A percentile compares a stretch with the other conserved stretches of the same genome.
Evolutionary conservation across 441 rosid genomes (phyloP).

Genomic region (Raphanus hybrid): DNA sequence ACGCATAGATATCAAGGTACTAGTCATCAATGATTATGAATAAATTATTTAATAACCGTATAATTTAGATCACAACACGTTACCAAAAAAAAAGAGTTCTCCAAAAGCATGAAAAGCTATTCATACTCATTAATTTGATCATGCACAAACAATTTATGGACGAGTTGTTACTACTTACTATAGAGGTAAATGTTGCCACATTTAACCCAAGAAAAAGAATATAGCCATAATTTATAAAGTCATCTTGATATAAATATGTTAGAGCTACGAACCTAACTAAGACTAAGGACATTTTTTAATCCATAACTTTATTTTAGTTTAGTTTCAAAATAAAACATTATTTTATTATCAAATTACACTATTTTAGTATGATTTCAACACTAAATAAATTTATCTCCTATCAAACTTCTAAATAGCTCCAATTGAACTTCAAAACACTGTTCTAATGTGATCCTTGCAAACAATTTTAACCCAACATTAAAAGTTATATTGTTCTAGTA

Average conservation of each 20-base stretch:
- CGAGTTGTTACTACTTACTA: background rate
- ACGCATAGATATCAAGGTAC: background rate
- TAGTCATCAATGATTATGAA: background rate
- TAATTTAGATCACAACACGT: background rate
- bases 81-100: background rate
- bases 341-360: no score
- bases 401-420: no score
- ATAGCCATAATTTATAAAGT: constrained; percentile 17
- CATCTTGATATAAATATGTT: constrained; percentile 10
- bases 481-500: no score
- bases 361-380: no score
- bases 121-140: background rate
- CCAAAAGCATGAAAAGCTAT: background rate
- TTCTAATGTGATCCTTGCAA: no score
- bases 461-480: no score
- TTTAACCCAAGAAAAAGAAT: background rate
- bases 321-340: no score
- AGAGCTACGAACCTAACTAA: constrained; percentile 14
- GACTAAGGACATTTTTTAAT: no score
- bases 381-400: no score
- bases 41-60: background rate
- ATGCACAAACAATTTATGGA: background rate
- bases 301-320: no score
- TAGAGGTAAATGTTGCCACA: no score
- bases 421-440: no score